These are phyloP conservation scores for Hygrocybe punicea DNA, from an alignment of 768 basidiomycete genomes.

Conservation along the genomic window DNA sequence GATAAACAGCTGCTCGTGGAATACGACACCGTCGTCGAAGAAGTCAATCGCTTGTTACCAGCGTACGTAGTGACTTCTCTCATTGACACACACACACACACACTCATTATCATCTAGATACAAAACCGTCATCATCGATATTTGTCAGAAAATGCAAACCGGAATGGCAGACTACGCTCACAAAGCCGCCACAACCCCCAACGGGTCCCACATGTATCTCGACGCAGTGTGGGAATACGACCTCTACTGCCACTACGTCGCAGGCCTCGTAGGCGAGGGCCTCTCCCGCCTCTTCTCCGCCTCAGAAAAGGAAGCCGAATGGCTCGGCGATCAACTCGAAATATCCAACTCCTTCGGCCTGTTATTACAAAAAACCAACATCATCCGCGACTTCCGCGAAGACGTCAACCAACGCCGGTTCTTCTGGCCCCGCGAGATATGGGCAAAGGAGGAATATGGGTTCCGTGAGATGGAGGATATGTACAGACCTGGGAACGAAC, in stretches of 20 bases:
- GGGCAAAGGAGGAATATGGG: conserved; percentile 61
- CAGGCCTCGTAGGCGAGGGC: conserved; percentile 95
- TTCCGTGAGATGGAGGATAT: conserved; percentile 72
- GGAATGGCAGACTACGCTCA: conserved; percentile 98
- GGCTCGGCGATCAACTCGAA: conserved; percentile 76
- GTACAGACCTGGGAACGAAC: conserved; percentile 51
- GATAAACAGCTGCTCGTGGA: conserved; percentile 82
- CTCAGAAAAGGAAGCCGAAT: conserved; percentile 74
- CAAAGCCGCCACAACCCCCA: conserved; percentile 67
- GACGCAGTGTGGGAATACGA: conserved; percentile 84
- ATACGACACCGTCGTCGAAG: conserved; percentile 76
- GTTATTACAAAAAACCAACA: conserved; percentile 96
- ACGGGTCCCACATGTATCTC: conserved; percentile 67
- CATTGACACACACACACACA: conserved; percentile 2
- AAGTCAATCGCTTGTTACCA: conserved; percentile 65
- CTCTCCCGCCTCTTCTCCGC: conserved; percentile 84
- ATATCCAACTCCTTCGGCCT: conserved; percentile 94
- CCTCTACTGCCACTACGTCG: conserved; percentile 98
- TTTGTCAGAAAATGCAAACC: conserved; percentile 79
- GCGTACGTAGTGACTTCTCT: conserved; percentile 49
- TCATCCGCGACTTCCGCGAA: conserved; percentile 92
- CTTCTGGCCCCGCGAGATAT: conserved; percentile 96
- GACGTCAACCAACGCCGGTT: conserved; percentile 79
- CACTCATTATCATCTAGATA: conserved; percentile 44
- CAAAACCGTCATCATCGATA: conserved; percentile 76